Conservation (phyloP, 305 asterid species). For the Solanum aculeatissimum region DNA sequence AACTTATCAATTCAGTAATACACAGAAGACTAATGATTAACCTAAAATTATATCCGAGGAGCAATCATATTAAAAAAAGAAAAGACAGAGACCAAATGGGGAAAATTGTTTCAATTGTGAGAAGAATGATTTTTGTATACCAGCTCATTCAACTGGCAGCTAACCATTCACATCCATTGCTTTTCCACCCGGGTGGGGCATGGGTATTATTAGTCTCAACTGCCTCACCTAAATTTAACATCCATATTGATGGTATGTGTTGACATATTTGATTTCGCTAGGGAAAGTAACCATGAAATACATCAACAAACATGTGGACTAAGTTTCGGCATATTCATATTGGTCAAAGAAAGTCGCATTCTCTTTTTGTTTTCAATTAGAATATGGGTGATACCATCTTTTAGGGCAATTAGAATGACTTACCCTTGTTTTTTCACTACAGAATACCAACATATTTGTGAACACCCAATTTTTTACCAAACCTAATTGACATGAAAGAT, state of each 20-base stretch:
- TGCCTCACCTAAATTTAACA: neutral
- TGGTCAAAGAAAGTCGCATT: too few species aligned
- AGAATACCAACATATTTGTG: too few species aligned
- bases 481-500: too few species aligned
- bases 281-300: too few species aligned
- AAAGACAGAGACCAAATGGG: neutral
- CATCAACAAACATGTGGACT: too few species aligned
- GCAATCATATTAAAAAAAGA: neutral
- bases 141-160: neutral
- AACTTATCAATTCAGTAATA: neutral
- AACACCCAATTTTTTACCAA: too few species aligned
- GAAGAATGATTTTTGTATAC: neutral
- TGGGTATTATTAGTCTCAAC: neutral
- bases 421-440: too few species aligned
- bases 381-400: too few species aligned
- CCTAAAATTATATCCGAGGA: neutral
- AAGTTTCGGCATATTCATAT: too few species aligned
- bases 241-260: neutral
- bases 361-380: too few species aligned
- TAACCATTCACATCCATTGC: neutral
- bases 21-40: neutral
- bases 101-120: neutral
- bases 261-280: too few species aligned
- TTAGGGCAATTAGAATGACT: too few species aligned
- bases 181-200: neutral